phyloP scores from a whole-genome alignment of 805 yeast species.

The Monosporozyma servazzii region DNA sequence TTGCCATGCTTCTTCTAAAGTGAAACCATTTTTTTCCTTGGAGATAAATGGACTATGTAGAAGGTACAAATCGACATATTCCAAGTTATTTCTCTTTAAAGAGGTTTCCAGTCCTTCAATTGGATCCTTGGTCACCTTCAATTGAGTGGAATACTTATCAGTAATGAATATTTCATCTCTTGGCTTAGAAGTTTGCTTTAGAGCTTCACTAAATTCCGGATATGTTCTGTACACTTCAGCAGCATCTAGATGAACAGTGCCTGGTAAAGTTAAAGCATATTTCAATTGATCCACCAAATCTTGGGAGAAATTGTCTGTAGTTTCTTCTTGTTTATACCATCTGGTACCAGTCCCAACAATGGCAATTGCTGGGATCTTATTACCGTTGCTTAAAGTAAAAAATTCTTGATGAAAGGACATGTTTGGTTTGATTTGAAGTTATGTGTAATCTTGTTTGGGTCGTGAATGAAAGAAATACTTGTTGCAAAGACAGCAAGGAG shows the following conservation, averaged over 20 bases:
- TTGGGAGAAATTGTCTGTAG: slow-evolving; percentile 21
- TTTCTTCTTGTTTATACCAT: slow-evolving; percentile 36
- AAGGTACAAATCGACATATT: slow-evolving; percentile 45
- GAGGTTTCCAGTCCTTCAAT: slow-evolving; percentile 33
- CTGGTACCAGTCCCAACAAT: slow-evolving; percentile 51
- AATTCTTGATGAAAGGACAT: slow-evolving; percentile 17
- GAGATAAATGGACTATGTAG: slow-evolving; percentile 38
- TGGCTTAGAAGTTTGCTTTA: slow-evolving; percentile 32
- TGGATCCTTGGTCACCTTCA: slow-evolving; percentile 30
- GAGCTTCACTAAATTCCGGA: slow-evolving; percentile 43
- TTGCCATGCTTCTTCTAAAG: slow-evolving; percentile 44
- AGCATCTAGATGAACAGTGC: slow-evolving; percentile 48
- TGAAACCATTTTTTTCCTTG: slow-evolving; percentile 32
- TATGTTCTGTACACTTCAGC: slow-evolving; percentile 51
- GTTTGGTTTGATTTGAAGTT: neutral
- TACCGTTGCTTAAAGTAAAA: slow-evolving; percentile 30
- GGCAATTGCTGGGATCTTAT: slow-evolving; percentile 40
- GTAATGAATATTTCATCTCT: slow-evolving; percentile 48
- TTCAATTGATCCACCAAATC: slow-evolving; percentile 28
- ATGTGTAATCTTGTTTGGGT: neutral
- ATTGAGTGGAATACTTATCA: slow-evolving; percentile 36
- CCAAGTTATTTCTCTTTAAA: slow-evolving; percentile 33
- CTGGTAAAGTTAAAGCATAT: slow-evolving; percentile 33
- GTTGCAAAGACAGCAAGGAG: neutral
- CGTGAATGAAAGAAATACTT: neutral